Conservation (phyloP, 257 asterid genomes). For the Plantago ovata region DNA sequence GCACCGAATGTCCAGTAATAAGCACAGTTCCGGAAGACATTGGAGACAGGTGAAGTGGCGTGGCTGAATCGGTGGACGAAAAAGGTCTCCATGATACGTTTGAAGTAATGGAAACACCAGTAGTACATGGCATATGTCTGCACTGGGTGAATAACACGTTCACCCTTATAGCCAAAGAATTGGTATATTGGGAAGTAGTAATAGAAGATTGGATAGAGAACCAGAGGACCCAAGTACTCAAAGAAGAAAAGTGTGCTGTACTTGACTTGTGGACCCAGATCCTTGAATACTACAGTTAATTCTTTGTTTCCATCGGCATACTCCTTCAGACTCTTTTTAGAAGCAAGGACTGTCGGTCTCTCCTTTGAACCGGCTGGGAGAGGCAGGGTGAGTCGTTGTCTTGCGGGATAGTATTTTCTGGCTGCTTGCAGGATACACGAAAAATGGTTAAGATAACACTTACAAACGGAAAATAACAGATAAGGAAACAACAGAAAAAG, state of each 20-base stretch:
- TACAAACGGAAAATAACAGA: neutral
- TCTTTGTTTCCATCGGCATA: slow-evolving; percentile 47
- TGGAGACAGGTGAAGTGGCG: slow-evolving; percentile 91
- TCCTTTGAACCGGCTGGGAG: slow-evolving; percentile 69
- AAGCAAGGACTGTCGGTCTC: slow-evolving; percentile 68
- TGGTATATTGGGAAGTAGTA: slow-evolving; percentile 56
- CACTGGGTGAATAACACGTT: slow-evolving; percentile 63
- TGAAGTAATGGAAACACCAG: slow-evolving; percentile 94
- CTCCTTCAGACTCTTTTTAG: slow-evolving; percentile 70
- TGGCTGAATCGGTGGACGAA: slow-evolving; percentile 98
- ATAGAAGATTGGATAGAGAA: slow-evolving; percentile 82
- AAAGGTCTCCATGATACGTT: slow-evolving; percentile 89
- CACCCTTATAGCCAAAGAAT: slow-evolving; percentile 64
- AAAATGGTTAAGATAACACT: neutral
- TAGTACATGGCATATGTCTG: slow-evolving; percentile 91
- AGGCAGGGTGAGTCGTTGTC: slow-evolving; percentile 85
- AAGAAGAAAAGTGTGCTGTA: slow-evolving; percentile 93
- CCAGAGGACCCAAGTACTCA: slow-evolving; percentile 87
- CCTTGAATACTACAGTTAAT: slow-evolving; percentile 80
- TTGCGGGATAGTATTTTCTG: slow-evolving; percentile 71
- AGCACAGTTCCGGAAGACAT: slow-evolving; percentile 90
- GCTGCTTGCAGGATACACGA: slow-evolving; percentile 41
- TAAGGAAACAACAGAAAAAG: slow-evolving; percentile 1
- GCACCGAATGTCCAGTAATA: slow-evolving; percentile 96
- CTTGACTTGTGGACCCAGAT: slow-evolving; percentile 84